phyloP scores from a whole-genome alignment of 208 protist genomes.

The Phytomonas sp. region DNA sequence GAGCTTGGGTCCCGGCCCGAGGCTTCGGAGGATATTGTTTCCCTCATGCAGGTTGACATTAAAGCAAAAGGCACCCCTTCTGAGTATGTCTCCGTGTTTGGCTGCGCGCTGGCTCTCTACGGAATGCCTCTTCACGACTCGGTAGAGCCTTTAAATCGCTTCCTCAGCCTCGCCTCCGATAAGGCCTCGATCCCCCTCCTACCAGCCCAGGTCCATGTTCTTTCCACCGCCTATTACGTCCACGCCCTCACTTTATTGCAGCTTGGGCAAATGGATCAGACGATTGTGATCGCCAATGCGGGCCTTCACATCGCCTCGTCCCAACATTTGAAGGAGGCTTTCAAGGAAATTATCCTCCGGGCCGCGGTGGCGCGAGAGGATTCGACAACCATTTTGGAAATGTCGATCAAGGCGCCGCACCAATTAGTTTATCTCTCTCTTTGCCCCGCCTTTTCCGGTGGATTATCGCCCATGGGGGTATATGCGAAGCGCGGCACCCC shows the following conservation, averaged over 20 bases:
- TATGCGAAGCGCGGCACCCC: conserved; percentile 20
- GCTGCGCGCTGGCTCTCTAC: conserved; percentile 40
- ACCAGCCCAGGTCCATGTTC: background rate
- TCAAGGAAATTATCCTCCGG: conserved; percentile 34
- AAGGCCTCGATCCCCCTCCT: background rate
- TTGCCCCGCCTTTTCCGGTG: conserved; percentile 64
- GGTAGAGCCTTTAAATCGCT: conserved; percentile 23
- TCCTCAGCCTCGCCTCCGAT: conserved; percentile 7
- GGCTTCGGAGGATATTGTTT: conserved; percentile 38
- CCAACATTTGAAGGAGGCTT: conserved; percentile 21
- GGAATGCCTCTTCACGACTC: conserved; percentile 40
- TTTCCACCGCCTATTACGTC: conserved; percentile 29
- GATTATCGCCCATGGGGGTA: conserved; percentile 33
- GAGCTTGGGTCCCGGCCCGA: conserved; percentile 47
- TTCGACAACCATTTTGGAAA: conserved; percentile 31
- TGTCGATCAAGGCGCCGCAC: conserved; percentile 31
- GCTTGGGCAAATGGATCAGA: conserved; percentile 44
- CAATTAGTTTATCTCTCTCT: conserved; percentile 52
- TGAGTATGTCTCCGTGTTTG: conserved; percentile 27
- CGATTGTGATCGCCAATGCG: conserved; percentile 23
- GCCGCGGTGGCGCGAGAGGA: conserved; percentile 60
- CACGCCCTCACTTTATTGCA: conserved; percentile 69
- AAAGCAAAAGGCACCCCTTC: background rate
- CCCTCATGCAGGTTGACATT: conserved; percentile 17
- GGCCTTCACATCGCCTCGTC: conserved; percentile 13